A percentile compares a stretch with the other conserved stretches of the same genome.
These are phyloP conservation scores for Pseudogymnoascus pannorum DNA, from an alignment of 2,329 filamentous ascomycete species.

Conservation along the genomic window DNA sequence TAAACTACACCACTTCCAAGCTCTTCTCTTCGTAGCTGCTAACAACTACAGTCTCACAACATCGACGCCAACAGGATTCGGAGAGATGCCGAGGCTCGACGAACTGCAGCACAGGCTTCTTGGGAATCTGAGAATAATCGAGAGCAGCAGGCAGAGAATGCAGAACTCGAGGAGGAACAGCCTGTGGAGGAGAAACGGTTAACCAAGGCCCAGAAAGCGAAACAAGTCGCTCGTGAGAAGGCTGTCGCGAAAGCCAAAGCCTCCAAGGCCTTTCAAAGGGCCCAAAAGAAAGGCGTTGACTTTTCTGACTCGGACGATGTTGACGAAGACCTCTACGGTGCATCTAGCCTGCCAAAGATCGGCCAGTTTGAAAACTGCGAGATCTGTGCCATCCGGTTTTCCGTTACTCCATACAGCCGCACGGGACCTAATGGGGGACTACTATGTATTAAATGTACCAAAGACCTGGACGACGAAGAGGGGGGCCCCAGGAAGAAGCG, in stretches of 20 bases:
- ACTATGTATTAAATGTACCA: slow-evolving; percentile 77
- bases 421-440: slow-evolving; percentile 75
- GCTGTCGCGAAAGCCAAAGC: slow-evolving; percentile 56
- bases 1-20: slow-evolving; percentile 30
- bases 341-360: slow-evolving; percentile 49
- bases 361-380: slow-evolving; percentile 88
- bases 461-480: slow-evolving; percentile 60
- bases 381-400: slow-evolving; percentile 79
- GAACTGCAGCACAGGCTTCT: slow-evolving; percentile 33
- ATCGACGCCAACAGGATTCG: slow-evolving; percentile 56
- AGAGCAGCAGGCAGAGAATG: slow-evolving; percentile 28
- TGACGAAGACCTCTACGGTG: slow-evolving; percentile 28
- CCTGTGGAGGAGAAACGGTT: slow-evolving; percentile 12
- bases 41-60: slow-evolving; percentile 47
- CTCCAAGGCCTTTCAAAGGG: slow-evolving; percentile 48
- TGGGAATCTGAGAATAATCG: slow-evolving; percentile 15
- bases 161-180: slow-evolving; percentile 40
- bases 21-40: not conserved
- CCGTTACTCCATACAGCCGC: slow-evolving; percentile 83
- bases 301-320: slow-evolving; percentile 35
- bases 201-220: slow-evolving; percentile 26
- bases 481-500: slow-evolving; percentile 52
- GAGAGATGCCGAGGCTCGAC: slow-evolving; percentile 41
- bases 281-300: slow-evolving; percentile 22
- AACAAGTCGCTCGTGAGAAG: slow-evolving; percentile 40